phyloP scores from a whole-genome alignment of 2,329 filamentous ascomycete species.

The Fonsecaea multimorphosa region DNA sequence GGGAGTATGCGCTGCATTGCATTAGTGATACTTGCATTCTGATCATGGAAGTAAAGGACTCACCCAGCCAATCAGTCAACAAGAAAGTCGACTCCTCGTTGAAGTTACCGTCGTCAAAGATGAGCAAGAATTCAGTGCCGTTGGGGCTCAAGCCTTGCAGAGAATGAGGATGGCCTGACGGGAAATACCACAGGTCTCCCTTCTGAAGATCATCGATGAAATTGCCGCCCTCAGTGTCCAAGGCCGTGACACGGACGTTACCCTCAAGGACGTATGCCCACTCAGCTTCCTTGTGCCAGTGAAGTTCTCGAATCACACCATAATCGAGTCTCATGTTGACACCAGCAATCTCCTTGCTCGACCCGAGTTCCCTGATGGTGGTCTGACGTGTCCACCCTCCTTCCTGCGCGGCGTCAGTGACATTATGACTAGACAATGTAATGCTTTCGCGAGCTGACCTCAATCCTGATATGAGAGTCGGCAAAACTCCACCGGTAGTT shows the following conservation, averaged over 20 bases:
- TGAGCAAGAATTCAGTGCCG: conserved; percentile 68
- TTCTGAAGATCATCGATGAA: conserved; percentile 78
- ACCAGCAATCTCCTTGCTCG: conserved; percentile 69
- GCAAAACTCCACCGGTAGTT: conserved; percentile 77
- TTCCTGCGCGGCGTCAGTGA: conserved; percentile 56
- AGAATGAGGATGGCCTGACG: conserved; percentile 76
- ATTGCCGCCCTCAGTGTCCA: conserved; percentile 76
- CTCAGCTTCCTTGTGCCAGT: conserved; percentile 82
- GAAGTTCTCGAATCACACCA: conserved; percentile 76
- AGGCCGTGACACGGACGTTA: conserved; percentile 71
- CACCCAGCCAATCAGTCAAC: conserved; percentile 70
- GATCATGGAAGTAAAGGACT: conserved; percentile 35
- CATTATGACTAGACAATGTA: background rate
- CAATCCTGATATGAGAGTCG: conserved; percentile 68
- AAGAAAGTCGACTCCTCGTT: conserved; percentile 73
- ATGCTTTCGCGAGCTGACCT: conserved; percentile 53
- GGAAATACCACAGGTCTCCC: conserved; percentile 83
- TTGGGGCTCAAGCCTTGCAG: conserved; percentile 72
- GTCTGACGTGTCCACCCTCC: conserved; percentile 80
- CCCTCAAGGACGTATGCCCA: conserved; percentile 78
- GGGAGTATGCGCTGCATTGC: conserved; percentile 66
- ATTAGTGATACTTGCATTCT: background rate
- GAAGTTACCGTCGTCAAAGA: conserved; percentile 67
- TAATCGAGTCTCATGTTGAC: conserved; percentile 79
- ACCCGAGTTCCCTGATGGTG: conserved; percentile 46